These are phyloP conservation scores for Xylaria sp. DNA, from an alignment of 2,329 filamentous ascomycete species.

Conservation along the genomic window DNA sequence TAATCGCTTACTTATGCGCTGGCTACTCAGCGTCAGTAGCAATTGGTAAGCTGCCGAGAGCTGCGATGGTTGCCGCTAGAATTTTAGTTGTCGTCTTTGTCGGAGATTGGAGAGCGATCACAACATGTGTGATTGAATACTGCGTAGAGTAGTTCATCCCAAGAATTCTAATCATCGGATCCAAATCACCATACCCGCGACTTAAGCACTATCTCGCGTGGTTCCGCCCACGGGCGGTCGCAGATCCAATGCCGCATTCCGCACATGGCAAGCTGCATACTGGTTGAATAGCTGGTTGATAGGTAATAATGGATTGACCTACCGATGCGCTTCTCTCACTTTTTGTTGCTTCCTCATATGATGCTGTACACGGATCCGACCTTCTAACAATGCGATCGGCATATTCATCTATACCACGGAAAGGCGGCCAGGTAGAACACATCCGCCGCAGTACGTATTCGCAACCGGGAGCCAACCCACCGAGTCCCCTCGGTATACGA, in stretches of 20 bases:
- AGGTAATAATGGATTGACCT: background rate
- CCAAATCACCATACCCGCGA: conserved; percentile 12
- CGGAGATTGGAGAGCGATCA: background rate
- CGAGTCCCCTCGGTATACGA: too few species aligned
- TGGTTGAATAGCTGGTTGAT: background rate
- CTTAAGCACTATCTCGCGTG: background rate
- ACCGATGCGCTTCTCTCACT: background rate
- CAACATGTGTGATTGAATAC: background rate
- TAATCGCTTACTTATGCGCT: background rate
- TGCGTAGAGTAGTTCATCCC: conserved; percentile 6
- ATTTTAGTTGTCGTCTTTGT: background rate
- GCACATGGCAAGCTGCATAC: conserved; percentile 16
- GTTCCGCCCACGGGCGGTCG: conserved; percentile 13
- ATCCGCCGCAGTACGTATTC: too few species aligned
- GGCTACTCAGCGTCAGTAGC: background rate
- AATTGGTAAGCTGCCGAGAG: too few species aligned
- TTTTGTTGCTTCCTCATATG: background rate
- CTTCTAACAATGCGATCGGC: too few species aligned
- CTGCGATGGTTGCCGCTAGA: too few species aligned
- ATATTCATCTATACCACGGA: too few species aligned
- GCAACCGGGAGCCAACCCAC: too few species aligned
- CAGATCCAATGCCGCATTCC: conserved; percentile 16
- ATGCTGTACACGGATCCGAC: too few species aligned
- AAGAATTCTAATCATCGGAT: background rate
- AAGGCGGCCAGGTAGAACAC: too few species aligned